Evolutionary conservation across 2,329 filamentous ascomycete species (phyloP).

Genomic region (Beauveria asiatica): DNA sequence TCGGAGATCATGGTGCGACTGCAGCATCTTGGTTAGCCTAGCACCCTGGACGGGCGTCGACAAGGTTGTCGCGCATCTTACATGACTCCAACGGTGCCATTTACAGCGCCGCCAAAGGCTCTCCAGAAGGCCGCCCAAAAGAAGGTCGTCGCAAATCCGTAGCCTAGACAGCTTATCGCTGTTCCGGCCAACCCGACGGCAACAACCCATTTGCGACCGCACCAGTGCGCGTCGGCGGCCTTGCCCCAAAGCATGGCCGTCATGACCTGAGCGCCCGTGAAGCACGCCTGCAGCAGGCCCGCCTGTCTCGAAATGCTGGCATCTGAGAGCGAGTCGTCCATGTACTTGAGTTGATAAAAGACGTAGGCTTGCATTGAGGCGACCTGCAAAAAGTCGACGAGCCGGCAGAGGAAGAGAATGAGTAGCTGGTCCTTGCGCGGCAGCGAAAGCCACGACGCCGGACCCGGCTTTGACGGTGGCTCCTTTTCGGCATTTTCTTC

Average conservation of each 20-base stretch:
- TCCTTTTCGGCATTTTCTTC: neutral
- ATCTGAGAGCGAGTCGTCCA: constrained; percentile 45
- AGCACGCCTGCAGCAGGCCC: constrained; percentile 61
- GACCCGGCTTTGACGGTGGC: constrained; percentile 10
- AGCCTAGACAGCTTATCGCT: constrained; percentile 58
- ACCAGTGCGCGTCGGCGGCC: constrained; percentile 48
- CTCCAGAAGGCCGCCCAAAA: constrained; percentile 56
- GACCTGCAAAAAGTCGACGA: constrained; percentile 67
- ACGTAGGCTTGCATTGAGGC: constrained; percentile 63
- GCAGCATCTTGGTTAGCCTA: neutral
- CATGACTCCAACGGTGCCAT: constrained; percentile 42
- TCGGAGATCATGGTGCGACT: constrained; percentile 41
- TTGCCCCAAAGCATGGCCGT: constrained; percentile 69
- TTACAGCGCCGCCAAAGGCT: constrained; percentile 50
- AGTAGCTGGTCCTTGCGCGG: constrained; percentile 63
- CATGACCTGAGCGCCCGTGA: constrained; percentile 64
- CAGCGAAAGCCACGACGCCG: constrained; percentile 60
- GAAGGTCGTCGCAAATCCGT: constrained; percentile 63
- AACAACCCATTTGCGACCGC: constrained; percentile 62
- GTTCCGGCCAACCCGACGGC: constrained; percentile 61
- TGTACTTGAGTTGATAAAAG: constrained; percentile 66
- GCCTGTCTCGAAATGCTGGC: constrained; percentile 56
- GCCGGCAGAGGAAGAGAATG: constrained; percentile 59
- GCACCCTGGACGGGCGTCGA: neutral
- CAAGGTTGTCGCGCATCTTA: constrained; percentile 21